Base-by-base conservation (phyloP, 2,329 filamentous ascomycete species). In the Fusarium marasasianum region DNA sequence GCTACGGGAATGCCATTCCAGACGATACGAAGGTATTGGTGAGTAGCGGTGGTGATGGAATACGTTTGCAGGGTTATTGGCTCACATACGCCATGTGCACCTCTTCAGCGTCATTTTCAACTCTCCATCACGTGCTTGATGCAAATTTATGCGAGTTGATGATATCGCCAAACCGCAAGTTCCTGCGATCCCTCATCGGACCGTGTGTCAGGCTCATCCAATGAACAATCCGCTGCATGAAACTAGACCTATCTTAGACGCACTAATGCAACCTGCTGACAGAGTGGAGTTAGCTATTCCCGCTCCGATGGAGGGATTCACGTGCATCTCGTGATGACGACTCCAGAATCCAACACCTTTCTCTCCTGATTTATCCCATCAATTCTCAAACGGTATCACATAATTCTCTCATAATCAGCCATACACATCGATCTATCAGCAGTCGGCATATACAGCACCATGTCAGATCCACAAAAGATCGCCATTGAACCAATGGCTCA, bases 251-350 rank as follows among this genome's bases (percentile, higher is more conserved):
- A 29, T 8, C 4, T 22, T 22, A 11, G 29, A 8, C 2, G 12
- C 61, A 8, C 68, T 71, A 71, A 71, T 71, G 68, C 67, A 71
- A 61, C 68, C 67, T 62, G 68, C 68, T 71, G 68, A 71, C 45
- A 71, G 17, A 67, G 63, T 55, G 66, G 54, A 31, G 43, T 40
- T 41, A 29, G 8, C 11, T 26, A n/a, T 40, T 55, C 6, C 24
- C 3, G 5, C 14, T 31, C 3, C 8, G n/a, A 24, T 18, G 6
- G 20, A 31, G 6, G 18, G 10, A 18, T 54, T 40, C 51, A 54
- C 51, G 35, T 54, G 51, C 37, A 31, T 43, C 4, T 6, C 20
- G 8, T 31, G 24, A 55, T 47, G 58, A 50, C 48, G 35, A 8
- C 37, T 18, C n/a, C 13, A 55, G 14, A 6, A n/a, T 4, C 17